Conservation (phyloP, 179 eudicot species). For the Nepenthes alata region DNA sequence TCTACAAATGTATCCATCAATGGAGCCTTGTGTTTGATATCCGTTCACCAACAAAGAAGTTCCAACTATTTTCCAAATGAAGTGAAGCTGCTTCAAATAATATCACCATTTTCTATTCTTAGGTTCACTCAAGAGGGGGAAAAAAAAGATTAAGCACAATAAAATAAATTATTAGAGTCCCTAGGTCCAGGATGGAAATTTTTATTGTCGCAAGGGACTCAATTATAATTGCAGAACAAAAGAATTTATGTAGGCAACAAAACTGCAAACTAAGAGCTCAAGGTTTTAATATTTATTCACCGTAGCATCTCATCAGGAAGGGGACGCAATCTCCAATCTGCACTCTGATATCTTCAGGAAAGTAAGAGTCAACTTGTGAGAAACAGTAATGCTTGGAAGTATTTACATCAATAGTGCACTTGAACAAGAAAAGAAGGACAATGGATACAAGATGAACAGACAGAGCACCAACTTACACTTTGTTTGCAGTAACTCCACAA, state of each 20-base stretch:
- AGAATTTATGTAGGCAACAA: neutral
- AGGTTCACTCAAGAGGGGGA: no score
- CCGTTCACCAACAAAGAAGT: no score
- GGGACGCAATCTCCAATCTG: conserved; percentile 98
- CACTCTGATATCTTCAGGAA: conserved; percentile 79
- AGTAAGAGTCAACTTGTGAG: neutral
- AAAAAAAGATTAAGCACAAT: no score
- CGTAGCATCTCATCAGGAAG: conserved; percentile 79
- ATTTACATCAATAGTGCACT: neutral
- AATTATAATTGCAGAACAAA: neutral
- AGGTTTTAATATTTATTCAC: conserved; percentile 21
- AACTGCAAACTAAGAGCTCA: neutral
- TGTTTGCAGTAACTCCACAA: conserved; percentile 83
- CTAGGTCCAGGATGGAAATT: no score
- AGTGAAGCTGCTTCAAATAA: no score
- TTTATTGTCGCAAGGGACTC: no score
- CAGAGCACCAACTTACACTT: conserved; percentile 50
- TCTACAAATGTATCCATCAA: no score
- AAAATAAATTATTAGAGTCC: no score
- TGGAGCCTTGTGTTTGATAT: no score
- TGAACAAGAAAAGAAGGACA: neutral
- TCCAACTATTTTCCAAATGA: no score
- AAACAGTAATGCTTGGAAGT: neutral
- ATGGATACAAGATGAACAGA: conserved; percentile 1
- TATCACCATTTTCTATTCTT: no score